Percentiles rank a stretch among this genome's conserved stretches.
These are phyloP conservation scores for Alternaria consortialis DNA, from an alignment of 2,329 filamentous ascomycete species.

Conservation along the genomic window DNA sequence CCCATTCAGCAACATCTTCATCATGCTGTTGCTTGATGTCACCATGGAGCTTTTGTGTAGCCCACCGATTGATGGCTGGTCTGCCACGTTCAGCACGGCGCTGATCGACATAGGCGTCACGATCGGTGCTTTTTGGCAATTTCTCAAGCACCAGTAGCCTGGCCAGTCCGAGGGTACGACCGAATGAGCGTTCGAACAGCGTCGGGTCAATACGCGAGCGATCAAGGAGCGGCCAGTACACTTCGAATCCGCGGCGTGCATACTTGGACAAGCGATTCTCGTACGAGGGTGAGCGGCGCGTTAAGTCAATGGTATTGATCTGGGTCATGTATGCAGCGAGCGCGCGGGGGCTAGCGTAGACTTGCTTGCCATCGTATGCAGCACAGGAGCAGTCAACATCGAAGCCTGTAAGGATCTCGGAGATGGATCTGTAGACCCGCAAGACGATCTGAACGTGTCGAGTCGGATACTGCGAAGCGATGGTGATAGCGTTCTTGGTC, in stretches of 20 bases:
- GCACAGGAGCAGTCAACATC: conserved; percentile 86
- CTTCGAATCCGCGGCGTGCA: conserved; percentile 82
- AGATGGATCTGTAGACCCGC: conserved; percentile 82
- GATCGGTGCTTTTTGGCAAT: conserved; percentile 72
- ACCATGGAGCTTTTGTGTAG: conserved; percentile 60
- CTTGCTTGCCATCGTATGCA: conserved; percentile 81
- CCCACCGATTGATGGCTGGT: conserved; percentile 61
- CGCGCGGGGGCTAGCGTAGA: conserved; percentile 80
- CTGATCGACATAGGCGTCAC: conserved; percentile 75
- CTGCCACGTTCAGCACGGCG: conserved; percentile 76
- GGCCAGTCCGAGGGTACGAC: conserved; percentile 77
- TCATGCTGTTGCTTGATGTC: conserved; percentile 82
- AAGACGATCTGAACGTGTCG: conserved; percentile 88
- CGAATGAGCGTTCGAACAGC: conserved; percentile 84
- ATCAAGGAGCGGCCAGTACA: conserved; percentile 79
- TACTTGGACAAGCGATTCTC: conserved; percentile 86
- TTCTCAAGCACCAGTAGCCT: conserved; percentile 81
- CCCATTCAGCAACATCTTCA: conserved; percentile 86
- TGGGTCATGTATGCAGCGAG: conserved; percentile 83
- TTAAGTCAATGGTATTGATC: conserved; percentile 80
- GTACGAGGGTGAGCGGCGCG: conserved; percentile 82
- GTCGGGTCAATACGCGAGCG: conserved; percentile 82
- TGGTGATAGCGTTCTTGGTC: conserved; percentile 88
- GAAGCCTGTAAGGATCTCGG: conserved; percentile 86
- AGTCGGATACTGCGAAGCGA: conserved; percentile 83